Base-by-base conservation (phyloP, 1,284 basidiomycete genomes). In the Leccinum angustisporum region DNA sequence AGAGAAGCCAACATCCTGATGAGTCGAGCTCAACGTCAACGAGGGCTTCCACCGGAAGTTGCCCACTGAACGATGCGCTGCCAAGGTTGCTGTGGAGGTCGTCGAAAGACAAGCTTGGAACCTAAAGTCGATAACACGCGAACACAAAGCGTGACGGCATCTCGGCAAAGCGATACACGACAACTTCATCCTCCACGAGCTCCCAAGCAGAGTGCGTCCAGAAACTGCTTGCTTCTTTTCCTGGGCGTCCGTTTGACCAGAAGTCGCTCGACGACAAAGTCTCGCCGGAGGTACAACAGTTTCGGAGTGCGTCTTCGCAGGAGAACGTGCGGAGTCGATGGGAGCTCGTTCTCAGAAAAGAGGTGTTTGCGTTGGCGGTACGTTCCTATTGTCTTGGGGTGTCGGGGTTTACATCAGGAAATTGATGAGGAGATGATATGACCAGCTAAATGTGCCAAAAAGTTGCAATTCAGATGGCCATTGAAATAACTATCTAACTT, bases 301-400 rank as follows among this genome's bases (percentile, higher is more conserved):
- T 82, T 0, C 77, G 76, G 50, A 70, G 72, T 31, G 79, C 76
- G 51, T 75, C 78, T 2, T 81, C 83, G 4, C 70, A 78, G 10
- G 89, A 91, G 58, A 86, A 83, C 62, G 75, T 82, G 63, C 87
- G 84, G 73, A 83, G 79, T 52, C 85, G 85, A 68, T 92, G 90
- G 90, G 90, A 92, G 68, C 84, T 83, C 67, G 75, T 86, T 50
- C 75, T 92, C 48, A 85, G 83, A 76, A 84, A 84, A 63, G 86
- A 88, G 70, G 79, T 91, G 40, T 88, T 89, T 69, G 76, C 76
- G 21, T 78, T 91, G 60, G 88, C 88, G 48, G 91, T 91, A 68
- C 66, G 86, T 82, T 31, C 7, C 11, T 36, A 18, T 40, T 5
- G 8, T 27, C 31, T 54, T 55, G 40, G 10, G 52, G 40, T 18